A percentile compares a stretch with the other conserved stretches of the same genome.
These are phyloP conservation scores for Pythium aphanidermatum DNA, from an alignment of 352 stramenopile species.

Conservation along the genomic window DNA sequence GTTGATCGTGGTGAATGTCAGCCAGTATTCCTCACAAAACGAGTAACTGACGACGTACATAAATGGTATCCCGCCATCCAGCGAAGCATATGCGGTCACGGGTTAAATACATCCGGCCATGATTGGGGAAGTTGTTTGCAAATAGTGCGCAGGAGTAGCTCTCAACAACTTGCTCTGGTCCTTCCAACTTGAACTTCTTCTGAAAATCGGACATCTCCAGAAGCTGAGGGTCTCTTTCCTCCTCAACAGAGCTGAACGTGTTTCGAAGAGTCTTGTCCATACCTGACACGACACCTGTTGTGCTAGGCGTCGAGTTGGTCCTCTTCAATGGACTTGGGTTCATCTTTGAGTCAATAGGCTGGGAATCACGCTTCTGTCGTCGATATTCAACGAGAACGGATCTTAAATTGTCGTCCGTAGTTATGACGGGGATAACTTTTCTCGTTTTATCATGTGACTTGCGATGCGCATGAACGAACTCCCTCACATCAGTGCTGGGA, in stretches of 20 bases:
- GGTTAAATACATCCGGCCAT: conserved; percentile 76
- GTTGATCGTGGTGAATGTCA: background rate
- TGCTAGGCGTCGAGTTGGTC: background rate
- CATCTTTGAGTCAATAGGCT: conserved; percentile 8
- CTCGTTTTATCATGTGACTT: conserved; percentile 43
- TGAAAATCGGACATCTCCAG: conserved; percentile 67
- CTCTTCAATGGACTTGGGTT: conserved; percentile 11
- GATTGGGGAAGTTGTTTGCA: conserved; percentile 74
- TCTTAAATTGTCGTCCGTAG: conserved; percentile 47
- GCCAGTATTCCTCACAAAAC: background rate
- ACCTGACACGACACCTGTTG: background rate
- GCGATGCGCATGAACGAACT: conserved; percentile 54
- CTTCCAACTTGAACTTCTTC: conserved; percentile 77
- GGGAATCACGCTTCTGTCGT: conserved; percentile 11
- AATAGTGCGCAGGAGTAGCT: conserved; percentile 81
- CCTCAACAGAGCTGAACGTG: conserved; percentile 18
- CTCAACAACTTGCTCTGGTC: conserved; percentile 72
- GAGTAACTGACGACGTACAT: conserved; percentile 30
- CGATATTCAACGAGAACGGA: conserved; percentile 49
- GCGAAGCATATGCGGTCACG: conserved; percentile 71
- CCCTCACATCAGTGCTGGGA: conserved; percentile 41
- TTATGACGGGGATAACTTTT: conserved; percentile 34
- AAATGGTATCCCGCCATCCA: conserved; percentile 76
- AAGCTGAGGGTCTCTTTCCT: conserved; percentile 34
- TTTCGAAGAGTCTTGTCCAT: conserved; percentile 5